Conservation (phyloP, 225 moss, liverwort and hornwort species). For the Thuidium tamariscinum region DNA sequence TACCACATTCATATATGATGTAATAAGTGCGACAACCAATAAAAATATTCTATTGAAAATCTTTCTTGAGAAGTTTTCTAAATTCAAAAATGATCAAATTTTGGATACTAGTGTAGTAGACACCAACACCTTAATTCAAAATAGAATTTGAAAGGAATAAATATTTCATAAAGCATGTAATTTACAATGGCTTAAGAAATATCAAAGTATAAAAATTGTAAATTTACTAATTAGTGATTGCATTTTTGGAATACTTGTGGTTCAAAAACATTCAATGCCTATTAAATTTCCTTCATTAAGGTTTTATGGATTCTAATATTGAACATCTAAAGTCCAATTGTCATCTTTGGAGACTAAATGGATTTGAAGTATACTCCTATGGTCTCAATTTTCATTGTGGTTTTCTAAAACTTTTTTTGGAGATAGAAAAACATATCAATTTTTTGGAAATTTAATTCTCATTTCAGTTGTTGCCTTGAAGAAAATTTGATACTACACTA, state of each 20-base stretch:
- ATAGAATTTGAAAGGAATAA: background rate
- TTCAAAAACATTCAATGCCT: background rate
- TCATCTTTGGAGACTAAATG: too few species aligned
- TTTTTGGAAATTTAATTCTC: background rate
- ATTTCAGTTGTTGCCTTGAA: too few species aligned
- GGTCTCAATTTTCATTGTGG: background rate
- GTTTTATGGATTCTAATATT: background rate
- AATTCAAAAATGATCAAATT: background rate
- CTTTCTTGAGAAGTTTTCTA: background rate
- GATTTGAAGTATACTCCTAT: too few species aligned
- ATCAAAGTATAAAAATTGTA: background rate
- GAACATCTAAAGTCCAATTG: background rate
- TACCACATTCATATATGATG: background rate
- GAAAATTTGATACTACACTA: background rate
- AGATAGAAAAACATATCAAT: background rate
- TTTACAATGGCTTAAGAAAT: background rate
- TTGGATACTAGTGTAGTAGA: background rate
- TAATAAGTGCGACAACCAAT: background rate
- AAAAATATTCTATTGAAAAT: too few species aligned
- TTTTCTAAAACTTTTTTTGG: too few species aligned
- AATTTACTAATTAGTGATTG: background rate
- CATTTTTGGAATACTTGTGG: background rate
- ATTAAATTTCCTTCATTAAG: background rate
- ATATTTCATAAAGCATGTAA: background rate
- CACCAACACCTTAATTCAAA: background rate